Percentiles rank a stretch among this genome's conserved stretches.
phyloP scores from a whole-genome alignment of 2,329 filamentous ascomycete species.

The Fusarium sp. region DNA sequence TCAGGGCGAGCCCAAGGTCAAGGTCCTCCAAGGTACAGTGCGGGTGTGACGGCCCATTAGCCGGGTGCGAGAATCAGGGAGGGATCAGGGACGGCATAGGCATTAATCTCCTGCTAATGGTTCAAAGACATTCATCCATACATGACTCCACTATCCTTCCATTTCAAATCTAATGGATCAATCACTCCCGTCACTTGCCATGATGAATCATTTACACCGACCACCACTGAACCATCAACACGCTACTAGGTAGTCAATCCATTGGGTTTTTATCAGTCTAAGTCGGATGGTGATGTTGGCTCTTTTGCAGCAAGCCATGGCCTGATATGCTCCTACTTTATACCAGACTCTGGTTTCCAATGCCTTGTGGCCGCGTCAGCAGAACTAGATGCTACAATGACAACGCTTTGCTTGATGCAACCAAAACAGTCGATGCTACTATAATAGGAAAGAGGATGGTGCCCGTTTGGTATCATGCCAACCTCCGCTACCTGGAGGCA shows the following conservation, averaged over 20 bases:
- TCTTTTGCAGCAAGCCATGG: slow-evolving; percentile 12
- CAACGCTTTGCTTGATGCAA: slow-evolving; percentile 28
- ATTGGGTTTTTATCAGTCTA: slow-evolving; percentile 19
- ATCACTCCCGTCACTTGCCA: neutral
- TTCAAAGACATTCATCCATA: slow-evolving; percentile 39
- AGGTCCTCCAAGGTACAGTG: neutral
- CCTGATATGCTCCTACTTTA: slow-evolving; percentile 9
- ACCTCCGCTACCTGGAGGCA: too few species aligned
- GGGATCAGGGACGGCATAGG: slow-evolving; percentile 11
- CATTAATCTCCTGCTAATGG: slow-evolving; percentile 38
- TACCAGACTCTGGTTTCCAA: slow-evolving; percentile 3
- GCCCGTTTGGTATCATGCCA: too few species aligned
- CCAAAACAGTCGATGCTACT: slow-evolving; percentile 21
- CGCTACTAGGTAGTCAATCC: slow-evolving; percentile 19
- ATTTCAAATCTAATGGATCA: neutral
- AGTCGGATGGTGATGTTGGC: neutral
- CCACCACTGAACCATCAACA: slow-evolving; percentile 19
- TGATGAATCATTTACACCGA: slow-evolving; percentile 9
- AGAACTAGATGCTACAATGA: slow-evolving; percentile 14
- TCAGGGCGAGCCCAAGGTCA: slow-evolving; percentile 30
- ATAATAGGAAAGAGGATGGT: too few species aligned
- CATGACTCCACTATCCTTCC: neutral
- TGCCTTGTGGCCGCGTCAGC: slow-evolving; percentile 27
- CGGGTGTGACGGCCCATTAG: slow-evolving; percentile 26
- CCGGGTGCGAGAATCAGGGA: slow-evolving; percentile 32